A percentile compares a stretch with the other conserved stretches of the same genome.
Conservation (phyloP, 768 basidiomycete species). For the Pleurotus djamor region DNA sequence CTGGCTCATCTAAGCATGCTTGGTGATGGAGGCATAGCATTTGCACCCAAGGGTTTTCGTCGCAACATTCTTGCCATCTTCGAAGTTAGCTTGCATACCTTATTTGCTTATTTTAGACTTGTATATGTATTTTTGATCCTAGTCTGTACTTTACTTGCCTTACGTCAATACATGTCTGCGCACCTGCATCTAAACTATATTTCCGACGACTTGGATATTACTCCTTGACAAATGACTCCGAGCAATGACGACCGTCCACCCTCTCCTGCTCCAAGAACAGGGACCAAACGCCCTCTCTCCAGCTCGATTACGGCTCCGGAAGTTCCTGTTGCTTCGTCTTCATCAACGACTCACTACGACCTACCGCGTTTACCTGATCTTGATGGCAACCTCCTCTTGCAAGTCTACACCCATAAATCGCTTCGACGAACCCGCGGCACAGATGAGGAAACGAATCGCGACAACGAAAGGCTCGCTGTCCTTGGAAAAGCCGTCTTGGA, state of each 20-base stretch:
- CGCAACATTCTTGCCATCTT: conserved; percentile 39
- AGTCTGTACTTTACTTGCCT: too few species aligned
- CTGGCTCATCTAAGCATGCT: conserved; percentile 24
- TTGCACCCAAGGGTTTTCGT: conserved; percentile 11
- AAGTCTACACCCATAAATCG: conserved; percentile 71
- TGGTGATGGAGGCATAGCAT: background rate
- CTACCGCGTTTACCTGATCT: conserved; percentile 46
- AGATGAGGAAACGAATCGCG: conserved; percentile 37
- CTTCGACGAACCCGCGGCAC: conserved; percentile 39
- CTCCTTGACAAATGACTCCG: background rate
- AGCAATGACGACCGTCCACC: background rate
- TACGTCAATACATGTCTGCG: too few species aligned
- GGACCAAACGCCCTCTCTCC: conserved; percentile 6
- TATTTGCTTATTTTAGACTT: too few species aligned
- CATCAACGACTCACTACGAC: conserved; percentile 4
- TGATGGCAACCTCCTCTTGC: conserved; percentile 50
- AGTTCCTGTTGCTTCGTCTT: conserved; percentile 5
- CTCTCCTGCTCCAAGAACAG: background rate
- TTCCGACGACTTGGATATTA: too few species aligned
- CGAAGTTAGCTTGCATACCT: conserved; percentile 37
- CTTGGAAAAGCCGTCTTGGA: conserved; percentile 50
- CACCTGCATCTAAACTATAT: background rate
- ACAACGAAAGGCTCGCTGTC: conserved; percentile 55
- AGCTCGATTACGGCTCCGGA: conserved; percentile 20
- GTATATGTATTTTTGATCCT: too few species aligned